Conservation (phyloP, 805 yeast species). For the Candida multigemmis region DNA sequence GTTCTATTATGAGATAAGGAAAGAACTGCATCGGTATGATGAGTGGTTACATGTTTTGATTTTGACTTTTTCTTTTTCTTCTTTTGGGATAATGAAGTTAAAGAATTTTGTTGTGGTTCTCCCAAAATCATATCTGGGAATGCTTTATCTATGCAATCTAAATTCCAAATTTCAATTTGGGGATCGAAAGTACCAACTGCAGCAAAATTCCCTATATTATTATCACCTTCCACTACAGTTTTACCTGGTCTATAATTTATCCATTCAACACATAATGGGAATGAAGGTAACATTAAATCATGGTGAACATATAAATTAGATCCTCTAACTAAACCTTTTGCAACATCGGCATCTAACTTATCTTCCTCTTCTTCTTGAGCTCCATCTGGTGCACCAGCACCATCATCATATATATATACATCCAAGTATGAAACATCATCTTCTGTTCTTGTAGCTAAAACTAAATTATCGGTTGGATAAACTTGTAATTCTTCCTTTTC, state of each 20-base stretch:
- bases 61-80: slow-evolving; percentile 40
- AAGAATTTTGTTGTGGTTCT: slow-evolving; percentile 44
- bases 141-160: slow-evolving; percentile 86
- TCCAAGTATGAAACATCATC: slow-evolving; percentile 90
- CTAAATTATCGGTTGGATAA: slow-evolving; percentile 81
- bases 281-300: slow-evolving; percentile 93
- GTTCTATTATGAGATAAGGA: slow-evolving; percentile 74
- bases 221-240: slow-evolving; percentile 18
- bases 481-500: slow-evolving; percentile 81
- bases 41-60: slow-evolving; percentile 51
- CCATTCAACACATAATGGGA: slow-evolving; percentile 97
- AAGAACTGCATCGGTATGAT: slow-evolving; percentile 90
- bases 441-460: slow-evolving; percentile 89
- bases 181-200: slow-evolving; percentile 98
- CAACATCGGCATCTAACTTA: slow-evolving; percentile 61
- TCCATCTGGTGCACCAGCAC: slow-evolving; percentile 73
- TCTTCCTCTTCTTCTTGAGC: slow-evolving; percentile 63
- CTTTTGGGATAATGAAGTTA: slow-evolving; percentile 29
- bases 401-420: slow-evolving; percentile 90
- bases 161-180: slow-evolving; percentile 93
- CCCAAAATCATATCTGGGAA: slow-evolving; percentile 93
- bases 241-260: slow-evolving; percentile 60
- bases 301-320: slow-evolving; percentile 86
- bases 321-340: slow-evolving; percentile 64
- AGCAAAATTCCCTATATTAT: slow-evolving; percentile 76